Conservation (phyloP, 495 filamentous ascomycete species). For the Trichoderma virens region DNA sequence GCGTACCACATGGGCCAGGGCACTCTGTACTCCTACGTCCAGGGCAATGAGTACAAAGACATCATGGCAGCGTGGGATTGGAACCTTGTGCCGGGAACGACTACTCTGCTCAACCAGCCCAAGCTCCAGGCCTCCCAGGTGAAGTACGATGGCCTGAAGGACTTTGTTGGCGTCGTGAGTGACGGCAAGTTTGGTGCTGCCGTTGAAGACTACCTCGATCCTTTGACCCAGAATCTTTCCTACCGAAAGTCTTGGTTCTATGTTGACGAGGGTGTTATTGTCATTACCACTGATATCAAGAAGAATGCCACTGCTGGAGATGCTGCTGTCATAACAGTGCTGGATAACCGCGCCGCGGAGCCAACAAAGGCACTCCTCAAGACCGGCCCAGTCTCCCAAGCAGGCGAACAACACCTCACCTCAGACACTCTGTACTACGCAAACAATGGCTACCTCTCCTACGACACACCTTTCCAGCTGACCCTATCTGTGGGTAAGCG, state of each 20-base stretch:
- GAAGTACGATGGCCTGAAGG: background rate
- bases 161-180: background rate
- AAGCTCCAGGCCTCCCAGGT: background rate
- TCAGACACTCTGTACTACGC: background rate
- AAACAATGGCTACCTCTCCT: background rate
- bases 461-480: background rate
- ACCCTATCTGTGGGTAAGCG: background rate
- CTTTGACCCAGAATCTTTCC: background rate
- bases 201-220: background rate
- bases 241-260: background rate
- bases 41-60: background rate
- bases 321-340: background rate
- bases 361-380: background rate
- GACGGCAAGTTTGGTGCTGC: background rate
- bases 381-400: background rate
- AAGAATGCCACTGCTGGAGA: background rate
- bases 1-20: background rate
- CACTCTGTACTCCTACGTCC: background rate
- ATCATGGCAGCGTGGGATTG: background rate
- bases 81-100: background rate
- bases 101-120: background rate
- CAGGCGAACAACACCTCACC: background rate
- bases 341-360: background rate
- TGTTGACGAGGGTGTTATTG: background rate
- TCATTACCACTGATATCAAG: background rate